Conservation (phyloP, 2,329 filamentous ascomycete genomes). For the Coniochaeta hoffmannii region DNA sequence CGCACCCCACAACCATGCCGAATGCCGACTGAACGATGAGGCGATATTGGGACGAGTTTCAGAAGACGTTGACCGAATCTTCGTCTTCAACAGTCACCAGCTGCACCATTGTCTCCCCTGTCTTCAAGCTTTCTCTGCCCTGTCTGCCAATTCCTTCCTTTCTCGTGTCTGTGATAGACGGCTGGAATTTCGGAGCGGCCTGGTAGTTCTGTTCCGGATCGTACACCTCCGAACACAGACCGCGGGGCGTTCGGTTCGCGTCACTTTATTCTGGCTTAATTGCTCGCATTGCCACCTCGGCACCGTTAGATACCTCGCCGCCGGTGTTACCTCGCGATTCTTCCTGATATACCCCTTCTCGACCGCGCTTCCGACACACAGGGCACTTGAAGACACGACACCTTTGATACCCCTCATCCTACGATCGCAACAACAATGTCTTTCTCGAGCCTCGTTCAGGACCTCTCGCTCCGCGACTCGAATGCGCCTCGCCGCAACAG, state of each 20-base stretch:
- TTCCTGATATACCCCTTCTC: not conserved
- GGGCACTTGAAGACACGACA: not conserved
- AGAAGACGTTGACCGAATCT: not conserved
- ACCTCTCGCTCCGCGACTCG: slow-evolving; percentile 52
- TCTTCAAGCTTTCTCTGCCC: not conserved
- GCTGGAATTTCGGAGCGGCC: not conserved
- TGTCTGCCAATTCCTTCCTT: not conserved
- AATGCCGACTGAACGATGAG: not conserved
- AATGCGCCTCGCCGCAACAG: slow-evolving; percentile 37
- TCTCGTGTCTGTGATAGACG: not conserved
- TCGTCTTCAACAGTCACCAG: no score
- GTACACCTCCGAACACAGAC: not conserved
- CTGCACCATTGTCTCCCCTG: not conserved
- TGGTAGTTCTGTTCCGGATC: not conserved
- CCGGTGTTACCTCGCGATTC: not conserved
- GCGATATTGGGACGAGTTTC: not conserved
- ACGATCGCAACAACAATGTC: slow-evolving; percentile 38
- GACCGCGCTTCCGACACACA: not conserved
- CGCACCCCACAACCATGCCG: not conserved
- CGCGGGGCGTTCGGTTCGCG: not conserved
- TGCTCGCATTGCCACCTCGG: not conserved
- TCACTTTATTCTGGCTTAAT: not conserved
- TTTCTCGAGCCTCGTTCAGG: slow-evolving; percentile 61
- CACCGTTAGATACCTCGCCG: not conserved
- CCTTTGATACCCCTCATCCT: not conserved